Evolutionary conservation across 2,329 filamentous ascomycete species (phyloP).

Genomic region (Penicillium sp.): DNA sequence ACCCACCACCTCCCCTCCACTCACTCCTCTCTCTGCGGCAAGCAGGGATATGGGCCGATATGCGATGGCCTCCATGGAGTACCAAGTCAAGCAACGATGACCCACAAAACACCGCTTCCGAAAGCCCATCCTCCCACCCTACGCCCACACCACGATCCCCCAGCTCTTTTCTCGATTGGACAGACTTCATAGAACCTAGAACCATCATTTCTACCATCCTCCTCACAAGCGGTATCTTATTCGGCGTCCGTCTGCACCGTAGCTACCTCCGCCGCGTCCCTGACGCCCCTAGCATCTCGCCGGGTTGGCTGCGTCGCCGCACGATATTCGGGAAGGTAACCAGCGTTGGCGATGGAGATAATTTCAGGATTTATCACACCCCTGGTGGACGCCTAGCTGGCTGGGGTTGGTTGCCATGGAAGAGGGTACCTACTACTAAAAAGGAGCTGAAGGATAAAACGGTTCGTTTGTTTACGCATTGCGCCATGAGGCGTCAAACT

Average conservation of each 20-base stretch:
- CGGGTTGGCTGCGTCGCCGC: conserved; percentile 70
- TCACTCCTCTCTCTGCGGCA: not conserved
- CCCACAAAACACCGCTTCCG: conserved; percentile 13
- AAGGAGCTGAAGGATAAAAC: conserved; percentile 74
- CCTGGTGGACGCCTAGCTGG: conserved; percentile 83
- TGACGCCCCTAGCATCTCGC: conserved; percentile 70
- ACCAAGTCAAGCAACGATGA: conserved; percentile 32
- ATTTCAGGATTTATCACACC: conserved; percentile 91
- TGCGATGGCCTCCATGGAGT: conserved; percentile 53
- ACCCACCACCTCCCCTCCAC: not conserved
- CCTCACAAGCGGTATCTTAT: conserved; percentile 40
- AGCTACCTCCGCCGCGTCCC: conserved; percentile 80
- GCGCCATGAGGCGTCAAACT: not conserved
- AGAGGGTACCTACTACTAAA: conserved; percentile 68
- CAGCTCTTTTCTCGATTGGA: conserved; percentile 47
- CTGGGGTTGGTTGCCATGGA: conserved; percentile 83
- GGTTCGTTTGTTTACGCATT: conserved; percentile 50
- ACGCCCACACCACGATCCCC: conserved; percentile 28
- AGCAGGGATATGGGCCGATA: conserved; percentile 19
- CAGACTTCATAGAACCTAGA: conserved; percentile 36
- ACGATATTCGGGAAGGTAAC: conserved; percentile 85
- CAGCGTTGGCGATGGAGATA: conserved; percentile 93
- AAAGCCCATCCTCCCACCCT: conserved; percentile 19
- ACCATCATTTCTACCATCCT: conserved; percentile 40
- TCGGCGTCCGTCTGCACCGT: conserved; percentile 36